Percentiles rank a stretch among this genome's conserved stretches.
Conservation (phyloP, 2,329 filamentous ascomycete species). For the Venturia carpophila region DNA sequence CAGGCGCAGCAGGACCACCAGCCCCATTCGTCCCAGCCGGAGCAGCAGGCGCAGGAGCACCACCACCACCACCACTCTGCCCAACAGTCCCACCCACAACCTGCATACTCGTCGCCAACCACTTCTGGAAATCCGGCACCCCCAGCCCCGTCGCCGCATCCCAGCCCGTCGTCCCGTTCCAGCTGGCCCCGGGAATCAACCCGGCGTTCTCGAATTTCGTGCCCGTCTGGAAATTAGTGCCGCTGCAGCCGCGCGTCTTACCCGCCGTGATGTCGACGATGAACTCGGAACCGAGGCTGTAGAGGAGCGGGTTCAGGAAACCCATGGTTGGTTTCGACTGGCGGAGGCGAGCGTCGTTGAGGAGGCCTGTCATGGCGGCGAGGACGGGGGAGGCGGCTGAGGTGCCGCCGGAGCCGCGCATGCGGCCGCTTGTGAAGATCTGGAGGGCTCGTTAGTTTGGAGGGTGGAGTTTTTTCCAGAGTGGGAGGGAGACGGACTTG, state of each 20-base stretch:
- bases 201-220: not conserved
- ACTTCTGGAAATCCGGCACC: constrained; percentile 18
- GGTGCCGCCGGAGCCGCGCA: constrained; percentile 16
- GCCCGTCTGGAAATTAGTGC: constrained; percentile 14
- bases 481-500: constrained; percentile 5
- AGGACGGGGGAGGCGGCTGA: constrained; percentile 38
- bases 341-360: constrained; percentile 50
- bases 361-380: constrained; percentile 46
- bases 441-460: not conserved
- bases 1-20: not conserved
- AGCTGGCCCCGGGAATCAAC: constrained; percentile 12
- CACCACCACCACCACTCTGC: not conserved
- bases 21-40: not conserved
- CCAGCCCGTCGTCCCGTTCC: constrained; percentile 18
- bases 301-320: constrained; percentile 51
- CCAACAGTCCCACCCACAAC: constrained; percentile 5
- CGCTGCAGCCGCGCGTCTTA: constrained; percentile 28
- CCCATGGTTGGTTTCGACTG: constrained; percentile 40
- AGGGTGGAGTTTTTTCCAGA: not conserved
- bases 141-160: constrained; percentile 20
- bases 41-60: not conserved
- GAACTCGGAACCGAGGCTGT: constrained; percentile 26
- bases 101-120: constrained; percentile 6
- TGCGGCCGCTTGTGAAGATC: constrained; percentile 5
- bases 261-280: constrained; percentile 28